Conservation (phyloP, 768 basidiomycete species). For the Leccinum rimulosum region DNA sequence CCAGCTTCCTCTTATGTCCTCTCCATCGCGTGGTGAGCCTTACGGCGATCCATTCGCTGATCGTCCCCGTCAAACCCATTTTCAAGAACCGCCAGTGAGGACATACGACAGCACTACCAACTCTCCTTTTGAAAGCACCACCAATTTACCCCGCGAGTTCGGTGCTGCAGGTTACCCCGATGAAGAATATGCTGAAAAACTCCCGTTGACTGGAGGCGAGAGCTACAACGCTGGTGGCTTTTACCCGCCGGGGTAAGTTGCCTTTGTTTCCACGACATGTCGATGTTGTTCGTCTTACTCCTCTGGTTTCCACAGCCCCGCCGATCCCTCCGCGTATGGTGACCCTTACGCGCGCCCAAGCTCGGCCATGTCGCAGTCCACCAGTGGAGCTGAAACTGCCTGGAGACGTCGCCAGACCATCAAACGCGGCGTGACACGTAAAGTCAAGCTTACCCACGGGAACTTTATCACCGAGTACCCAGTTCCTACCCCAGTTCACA, state of each 20-base stretch:
- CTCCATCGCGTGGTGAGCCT: slow-evolving; percentile 31
- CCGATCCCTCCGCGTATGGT: slow-evolving; percentile 61
- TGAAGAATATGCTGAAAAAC: slow-evolving; percentile 75
- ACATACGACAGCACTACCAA: slow-evolving; percentile 40
- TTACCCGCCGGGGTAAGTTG: slow-evolving; percentile 47
- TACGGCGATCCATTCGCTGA: slow-evolving; percentile 74
- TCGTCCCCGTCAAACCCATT: slow-evolving; percentile 54
- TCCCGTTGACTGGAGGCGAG: slow-evolving; percentile 64
- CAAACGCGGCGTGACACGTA: slow-evolving; percentile 90
- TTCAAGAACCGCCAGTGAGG: slow-evolving; percentile 54
- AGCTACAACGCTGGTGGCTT: slow-evolving; percentile 50
- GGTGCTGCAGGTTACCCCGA: slow-evolving; percentile 48
- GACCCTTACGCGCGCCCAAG: slow-evolving; percentile 62
- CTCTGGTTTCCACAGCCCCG: slow-evolving; percentile 32
- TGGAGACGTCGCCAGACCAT: slow-evolving; percentile 84
- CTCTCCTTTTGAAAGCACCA: slow-evolving; percentile 56
- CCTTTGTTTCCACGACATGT: neutral
- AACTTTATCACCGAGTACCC: slow-evolving; percentile 90
- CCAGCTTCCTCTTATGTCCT: slow-evolving; percentile 22
- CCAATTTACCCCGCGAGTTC: slow-evolving; percentile 54
- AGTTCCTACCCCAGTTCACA: slow-evolving; percentile 80
- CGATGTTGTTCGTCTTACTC: neutral
- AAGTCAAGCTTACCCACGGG: slow-evolving; percentile 90
- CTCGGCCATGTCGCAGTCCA: slow-evolving; percentile 53
- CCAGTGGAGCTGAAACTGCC: slow-evolving; percentile 56